A percentile compares a stretch with the other conserved stretches of the same genome.
Conservation (phyloP, 2,329 filamentous ascomycete genomes). For the Orbilia oligospora region DNA sequence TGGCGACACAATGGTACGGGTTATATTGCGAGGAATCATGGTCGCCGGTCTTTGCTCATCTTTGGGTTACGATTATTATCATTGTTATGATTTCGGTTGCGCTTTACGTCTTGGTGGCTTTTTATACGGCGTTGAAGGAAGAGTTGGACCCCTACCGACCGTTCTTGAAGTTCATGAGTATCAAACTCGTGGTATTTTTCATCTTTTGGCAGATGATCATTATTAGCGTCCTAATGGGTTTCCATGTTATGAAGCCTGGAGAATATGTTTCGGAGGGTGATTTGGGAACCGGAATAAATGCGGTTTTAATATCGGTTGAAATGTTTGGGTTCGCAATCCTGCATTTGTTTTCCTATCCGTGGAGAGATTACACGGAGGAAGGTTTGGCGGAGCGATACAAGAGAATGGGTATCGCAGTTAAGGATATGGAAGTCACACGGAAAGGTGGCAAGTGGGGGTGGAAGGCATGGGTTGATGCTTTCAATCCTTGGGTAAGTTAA, state of each 20-base stretch:
- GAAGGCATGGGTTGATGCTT: slow-evolving; percentile 57
- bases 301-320: slow-evolving; percentile 82
- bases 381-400: slow-evolving; percentile 71
- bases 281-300: slow-evolving; percentile 84
- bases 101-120: slow-evolving; percentile 91
- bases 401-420: slow-evolving; percentile 68
- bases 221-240: slow-evolving; percentile 75
- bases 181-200: slow-evolving; percentile 92
- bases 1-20: slow-evolving; percentile 78
- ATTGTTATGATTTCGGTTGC: slow-evolving; percentile 81
- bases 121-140: slow-evolving; percentile 81
- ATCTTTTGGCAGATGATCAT: slow-evolving; percentile 85
- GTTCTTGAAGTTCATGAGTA: slow-evolving; percentile 84
- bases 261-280: slow-evolving; percentile 78
- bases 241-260: slow-evolving; percentile 76
- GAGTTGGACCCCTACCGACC: slow-evolving; percentile 79
- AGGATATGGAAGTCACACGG: slow-evolving; percentile 66
- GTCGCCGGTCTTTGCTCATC: slow-evolving; percentile 82
- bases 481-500: slow-evolving; percentile 55
- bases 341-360: slow-evolving; percentile 87
- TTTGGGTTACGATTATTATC: slow-evolving; percentile 84
- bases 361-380: slow-evolving; percentile 75
- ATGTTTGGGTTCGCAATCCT: slow-evolving; percentile 85
- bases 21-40: slow-evolving; percentile 85
- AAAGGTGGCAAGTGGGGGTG: slow-evolving; percentile 68